Evolutionary conservation across 2,329 filamentous ascomycete genomes (phyloP).

Genomic region (Ascochyta rabiei): DNA sequence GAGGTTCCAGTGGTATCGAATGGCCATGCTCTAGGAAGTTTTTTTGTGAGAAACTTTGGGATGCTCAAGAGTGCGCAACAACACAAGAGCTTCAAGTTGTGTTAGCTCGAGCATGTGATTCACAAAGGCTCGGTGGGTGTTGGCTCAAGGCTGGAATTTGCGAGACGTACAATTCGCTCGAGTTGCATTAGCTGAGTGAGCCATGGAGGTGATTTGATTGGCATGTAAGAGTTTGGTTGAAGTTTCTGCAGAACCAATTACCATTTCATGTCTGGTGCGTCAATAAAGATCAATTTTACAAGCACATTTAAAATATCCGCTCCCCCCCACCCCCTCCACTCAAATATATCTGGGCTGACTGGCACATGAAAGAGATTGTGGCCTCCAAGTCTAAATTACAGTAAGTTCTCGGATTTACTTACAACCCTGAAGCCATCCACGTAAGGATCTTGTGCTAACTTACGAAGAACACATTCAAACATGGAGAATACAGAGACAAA

Average conservation of each 20-base stretch:
- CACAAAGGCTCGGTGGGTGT: background rate
- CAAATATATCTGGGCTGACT: background rate
- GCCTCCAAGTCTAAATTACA: background rate
- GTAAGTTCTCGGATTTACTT: background rate
- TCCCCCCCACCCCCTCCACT: background rate
- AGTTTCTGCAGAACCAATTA: background rate
- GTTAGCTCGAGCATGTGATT: background rate
- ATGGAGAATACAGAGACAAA: conserved; percentile 7
- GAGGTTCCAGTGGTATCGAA: background rate
- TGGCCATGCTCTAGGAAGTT: background rate
- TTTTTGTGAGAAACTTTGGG: background rate
- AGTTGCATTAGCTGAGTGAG: background rate
- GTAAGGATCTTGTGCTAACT: background rate
- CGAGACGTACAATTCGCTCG: background rate
- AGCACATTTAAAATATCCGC: background rate
- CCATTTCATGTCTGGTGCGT: background rate
- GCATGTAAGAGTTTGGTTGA: background rate
- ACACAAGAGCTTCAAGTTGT: background rate
- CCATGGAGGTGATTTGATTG: background rate
- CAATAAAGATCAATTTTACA: background rate
- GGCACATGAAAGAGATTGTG: background rate
- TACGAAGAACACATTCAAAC: background rate
- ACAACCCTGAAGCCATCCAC: background rate
- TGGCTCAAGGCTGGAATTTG: background rate
- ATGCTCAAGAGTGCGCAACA: background rate